Evolutionary conservation across 257 asterid species (phyloP).

Genomic region (Nicotiana otophora): DNA sequence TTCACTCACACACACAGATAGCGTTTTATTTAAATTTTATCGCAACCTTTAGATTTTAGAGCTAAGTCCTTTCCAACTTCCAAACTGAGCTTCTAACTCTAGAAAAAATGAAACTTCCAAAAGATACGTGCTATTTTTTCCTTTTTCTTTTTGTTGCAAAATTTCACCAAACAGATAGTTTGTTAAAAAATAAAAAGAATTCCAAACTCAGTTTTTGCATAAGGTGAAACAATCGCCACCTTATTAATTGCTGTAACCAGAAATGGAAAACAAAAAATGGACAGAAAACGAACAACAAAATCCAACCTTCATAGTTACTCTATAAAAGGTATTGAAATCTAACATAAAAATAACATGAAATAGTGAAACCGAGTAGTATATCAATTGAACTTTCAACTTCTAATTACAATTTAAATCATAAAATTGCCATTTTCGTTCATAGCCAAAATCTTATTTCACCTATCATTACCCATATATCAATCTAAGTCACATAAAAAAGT

Average conservation of each 20-base stretch:
- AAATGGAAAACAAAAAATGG: not conserved
- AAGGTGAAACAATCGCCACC: not conserved
- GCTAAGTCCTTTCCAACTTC: too few relatives aligned
- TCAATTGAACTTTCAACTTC: not conserved
- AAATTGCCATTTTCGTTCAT: not conserved
- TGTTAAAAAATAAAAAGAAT: not conserved
- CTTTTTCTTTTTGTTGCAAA: not conserved
- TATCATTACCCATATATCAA: not conserved
- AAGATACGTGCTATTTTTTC: not conserved
- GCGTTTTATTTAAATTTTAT: too few relatives aligned
- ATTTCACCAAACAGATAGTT: not conserved
- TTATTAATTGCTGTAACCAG: not conserved
- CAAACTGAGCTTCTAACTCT: not conserved
- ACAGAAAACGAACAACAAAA: not conserved
- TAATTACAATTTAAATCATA: not conserved
- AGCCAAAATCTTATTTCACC: not conserved
- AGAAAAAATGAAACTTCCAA: not conserved
- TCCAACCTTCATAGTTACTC: not conserved
- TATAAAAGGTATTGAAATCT: not conserved
- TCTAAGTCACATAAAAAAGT: not conserved
- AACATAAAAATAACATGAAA: not conserved
- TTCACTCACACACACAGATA: not conserved
- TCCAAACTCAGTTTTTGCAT: not conserved
- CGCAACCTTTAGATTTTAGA: too few relatives aligned
- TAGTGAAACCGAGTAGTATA: not conserved